Evolutionary conservation across 2,329 filamentous ascomycete genomes (phyloP), one percentile per base, ranked within the genome.

Genomic region (Pseudocercospora macadamiae): DNA sequence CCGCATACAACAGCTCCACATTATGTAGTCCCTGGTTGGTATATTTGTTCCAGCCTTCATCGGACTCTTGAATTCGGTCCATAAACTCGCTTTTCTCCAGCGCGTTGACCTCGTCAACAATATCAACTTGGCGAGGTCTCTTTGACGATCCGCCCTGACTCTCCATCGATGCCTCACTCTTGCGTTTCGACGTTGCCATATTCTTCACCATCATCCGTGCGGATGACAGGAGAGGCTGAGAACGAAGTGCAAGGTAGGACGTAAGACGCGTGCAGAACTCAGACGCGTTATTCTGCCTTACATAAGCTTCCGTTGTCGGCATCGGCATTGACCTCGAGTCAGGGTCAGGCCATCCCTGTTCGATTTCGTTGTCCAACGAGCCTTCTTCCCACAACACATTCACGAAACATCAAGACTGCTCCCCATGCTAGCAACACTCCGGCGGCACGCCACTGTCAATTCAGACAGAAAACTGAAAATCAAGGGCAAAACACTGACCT

Each of bases 401-500:
- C 6, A 32, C 28, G 28, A 7, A n/a, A 8, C 45, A 5, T 23
- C 21, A 18, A 7, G 8, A 28, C 45, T 8, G 25, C 26, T 8
- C 16, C 16, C 16, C 25, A 63, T 64, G 62, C 57, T 59, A 54
- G 45, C 56, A 37, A 58, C 64, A 16, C 37, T 59, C 10, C 59
- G 64, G 34, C 57, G 60, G 44, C 68, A 65, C 61, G 72, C 72
- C 26, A 73, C 68, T 16, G 66, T 73, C 51, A 66, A 67, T 16
- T 62, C 70, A 9, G 65, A 67, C 54, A 70, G 66, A 51, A 64
- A 66, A n/a, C 61, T 72, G 36, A 66, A 68, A 18, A 63, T 68
- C 36, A 73, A 70, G 59, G 66, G 66, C 19, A 69, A 70, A 32
- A 56, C 71, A 21, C 64, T 75, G 23, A 70, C 70, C 8, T 63